Evolutionary conservation across 495 filamentous ascomycete species (phyloP).

Genomic region (Podospora fimiseda): DNA sequence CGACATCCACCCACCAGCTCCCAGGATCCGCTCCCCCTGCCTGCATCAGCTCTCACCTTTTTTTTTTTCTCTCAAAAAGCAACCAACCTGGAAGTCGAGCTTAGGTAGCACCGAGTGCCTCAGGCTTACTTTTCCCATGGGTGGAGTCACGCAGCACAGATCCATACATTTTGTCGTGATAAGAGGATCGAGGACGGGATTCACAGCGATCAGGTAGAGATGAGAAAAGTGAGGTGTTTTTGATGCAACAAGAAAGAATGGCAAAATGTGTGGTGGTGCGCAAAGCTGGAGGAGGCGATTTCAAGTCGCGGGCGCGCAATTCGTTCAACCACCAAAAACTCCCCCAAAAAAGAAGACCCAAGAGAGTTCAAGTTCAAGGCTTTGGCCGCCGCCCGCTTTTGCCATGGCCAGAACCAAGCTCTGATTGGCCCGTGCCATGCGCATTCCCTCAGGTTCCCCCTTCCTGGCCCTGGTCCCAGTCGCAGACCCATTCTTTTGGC

Average conservation of each 20-base stretch:
- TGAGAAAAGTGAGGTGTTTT: too few species aligned
- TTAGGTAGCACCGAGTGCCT: slow-evolving; percentile 7
- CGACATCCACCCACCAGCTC: slow-evolving; percentile 2
- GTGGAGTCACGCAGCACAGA: too few species aligned
- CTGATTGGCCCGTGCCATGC: slow-evolving; percentile 18
- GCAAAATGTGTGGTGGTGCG: not conserved
- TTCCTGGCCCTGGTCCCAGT: slow-evolving; percentile 10
- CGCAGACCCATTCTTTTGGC: slow-evolving; percentile 16
- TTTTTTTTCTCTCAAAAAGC: slow-evolving; percentile 6
- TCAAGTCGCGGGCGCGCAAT: not conserved
- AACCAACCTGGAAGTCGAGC: slow-evolving; percentile 3
- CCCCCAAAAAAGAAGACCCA: too few species aligned
- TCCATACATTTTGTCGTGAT: too few species aligned
- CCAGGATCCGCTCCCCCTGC: not conserved
- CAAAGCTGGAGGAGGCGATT: not conserved
- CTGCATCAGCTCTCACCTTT: not conserved
- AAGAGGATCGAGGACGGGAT: too few species aligned
- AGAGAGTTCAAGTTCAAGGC: slow-evolving; percentile 1
- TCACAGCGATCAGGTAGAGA: too few species aligned
- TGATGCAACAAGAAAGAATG: not conserved
- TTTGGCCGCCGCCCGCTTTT: slow-evolving; percentile 3
- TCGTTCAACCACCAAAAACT: too few species aligned
- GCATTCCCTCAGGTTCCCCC: slow-evolving; percentile 9
- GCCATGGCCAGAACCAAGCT: slow-evolving; percentile 3
- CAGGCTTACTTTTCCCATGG: slow-evolving; percentile 2